Conservation (phyloP, 2,329 filamentous ascomycete species). For the Coniella lustricola region DNA sequence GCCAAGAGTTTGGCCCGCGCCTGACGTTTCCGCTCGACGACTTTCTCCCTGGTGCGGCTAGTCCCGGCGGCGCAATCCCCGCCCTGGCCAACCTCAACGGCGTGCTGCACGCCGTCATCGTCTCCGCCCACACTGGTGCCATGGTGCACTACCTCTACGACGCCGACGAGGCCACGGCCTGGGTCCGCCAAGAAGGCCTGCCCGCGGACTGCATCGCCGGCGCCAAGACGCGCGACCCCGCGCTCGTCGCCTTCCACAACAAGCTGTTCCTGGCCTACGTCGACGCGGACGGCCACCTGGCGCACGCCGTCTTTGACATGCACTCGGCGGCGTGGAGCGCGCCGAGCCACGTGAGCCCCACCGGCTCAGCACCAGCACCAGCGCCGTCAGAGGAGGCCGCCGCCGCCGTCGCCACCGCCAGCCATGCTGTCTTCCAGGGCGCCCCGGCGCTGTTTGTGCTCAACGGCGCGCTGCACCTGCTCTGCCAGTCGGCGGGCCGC, state of each 20-base stretch:
- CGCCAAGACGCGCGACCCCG: conserved; percentile 20
- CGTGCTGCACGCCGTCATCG: conserved; percentile 26
- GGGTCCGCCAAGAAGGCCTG: conserved; percentile 21
- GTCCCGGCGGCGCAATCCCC: conserved; percentile 23
- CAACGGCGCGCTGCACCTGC: conserved; percentile 24
- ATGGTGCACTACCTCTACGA: conserved; percentile 28
- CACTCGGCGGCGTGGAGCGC: conserved; percentile 19
- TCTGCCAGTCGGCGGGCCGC: conserved; percentile 23
- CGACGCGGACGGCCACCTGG: conserved; percentile 21
- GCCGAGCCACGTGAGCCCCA: neutral
- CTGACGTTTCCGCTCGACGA: conserved; percentile 20
- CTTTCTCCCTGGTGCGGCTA: too few species aligned
- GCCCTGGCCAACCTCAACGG: conserved; percentile 28
- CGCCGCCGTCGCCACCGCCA: conserved; percentile 11
- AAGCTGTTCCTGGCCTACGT: conserved; percentile 28
- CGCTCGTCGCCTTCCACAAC: conserved; percentile 28
- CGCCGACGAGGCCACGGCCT: conserved; percentile 22
- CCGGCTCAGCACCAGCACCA: too few species aligned
- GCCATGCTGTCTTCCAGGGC: conserved; percentile 17
- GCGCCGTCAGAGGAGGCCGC: too few species aligned
- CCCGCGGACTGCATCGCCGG: conserved; percentile 19
- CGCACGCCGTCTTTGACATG: conserved; percentile 22
- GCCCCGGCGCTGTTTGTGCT: conserved; percentile 29
- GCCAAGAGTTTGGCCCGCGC: conserved; percentile 22
- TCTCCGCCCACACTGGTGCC: conserved; percentile 20